Conservation (phyloP, 768 basidiomycete species). For the Hortiboletus flavorubellus region DNA sequence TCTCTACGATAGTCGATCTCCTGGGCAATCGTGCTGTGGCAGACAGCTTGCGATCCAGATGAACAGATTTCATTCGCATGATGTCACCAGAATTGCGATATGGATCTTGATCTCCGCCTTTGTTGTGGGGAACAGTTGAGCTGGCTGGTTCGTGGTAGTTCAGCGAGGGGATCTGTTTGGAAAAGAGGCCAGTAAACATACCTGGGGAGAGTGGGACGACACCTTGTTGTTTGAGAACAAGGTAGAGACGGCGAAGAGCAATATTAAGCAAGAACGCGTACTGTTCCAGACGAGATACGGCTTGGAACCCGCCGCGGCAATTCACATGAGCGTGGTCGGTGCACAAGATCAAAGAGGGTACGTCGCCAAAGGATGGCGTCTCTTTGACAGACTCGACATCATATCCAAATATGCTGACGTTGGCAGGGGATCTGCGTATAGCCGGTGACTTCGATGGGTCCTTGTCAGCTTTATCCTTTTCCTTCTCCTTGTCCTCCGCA, state of each 20-base stretch:
- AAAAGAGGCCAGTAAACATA: constrained; percentile 32
- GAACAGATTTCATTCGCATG: constrained; percentile 92
- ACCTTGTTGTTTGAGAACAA: constrained; percentile 82
- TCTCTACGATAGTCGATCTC: constrained; percentile 93
- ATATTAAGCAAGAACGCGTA: constrained; percentile 97
- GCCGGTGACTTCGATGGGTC: constrained; percentile 59
- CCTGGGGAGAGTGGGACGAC: constrained; percentile 82
- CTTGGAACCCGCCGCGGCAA: constrained; percentile 77
- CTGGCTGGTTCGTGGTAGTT: constrained; percentile 18
- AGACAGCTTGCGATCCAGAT: constrained; percentile 92
- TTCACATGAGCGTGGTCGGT: constrained; percentile 67
- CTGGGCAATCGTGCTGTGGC: constrained; percentile 90
- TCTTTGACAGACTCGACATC: constrained; percentile 69
- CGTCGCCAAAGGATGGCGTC: constrained; percentile 64
- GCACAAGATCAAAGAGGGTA: constrained; percentile 75
- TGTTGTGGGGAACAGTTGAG: constrained; percentile 33
- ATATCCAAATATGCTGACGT: constrained; percentile 75
- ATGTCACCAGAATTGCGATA: constrained; percentile 88
- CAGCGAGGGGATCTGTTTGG: constrained; percentile 7
- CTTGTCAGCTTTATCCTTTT: constrained; percentile 39
- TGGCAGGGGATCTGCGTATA: constrained; percentile 73
- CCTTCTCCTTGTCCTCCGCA: constrained; percentile 47
- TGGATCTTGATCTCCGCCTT: constrained; percentile 55
- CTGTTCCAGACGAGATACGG: constrained; percentile 93
- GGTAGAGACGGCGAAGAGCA: constrained; percentile 85